A percentile compares a stretch with the other conserved stretches of the same genome.
Conservation (phyloP, 345 rosid species). For the Hypericum perforatum region DNA sequence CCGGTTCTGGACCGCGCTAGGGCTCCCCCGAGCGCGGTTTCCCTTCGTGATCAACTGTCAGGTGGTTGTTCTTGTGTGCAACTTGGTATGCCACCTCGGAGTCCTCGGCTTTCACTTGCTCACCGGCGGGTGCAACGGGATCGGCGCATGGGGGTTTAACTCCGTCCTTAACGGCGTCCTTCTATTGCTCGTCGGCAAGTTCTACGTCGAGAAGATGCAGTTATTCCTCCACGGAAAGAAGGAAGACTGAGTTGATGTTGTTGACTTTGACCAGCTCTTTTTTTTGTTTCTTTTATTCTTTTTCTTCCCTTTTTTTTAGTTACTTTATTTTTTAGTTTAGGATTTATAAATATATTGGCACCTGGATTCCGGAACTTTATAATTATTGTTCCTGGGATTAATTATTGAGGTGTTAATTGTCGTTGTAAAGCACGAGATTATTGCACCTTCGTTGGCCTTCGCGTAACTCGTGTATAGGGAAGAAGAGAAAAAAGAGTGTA, state of each 20-base stretch:
- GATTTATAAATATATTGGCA: no score
- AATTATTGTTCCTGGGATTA: no score
- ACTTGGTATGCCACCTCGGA: conserved; percentile 21
- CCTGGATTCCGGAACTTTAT: no score
- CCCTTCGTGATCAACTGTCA: conserved; percentile 21
- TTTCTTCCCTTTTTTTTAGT: no score
- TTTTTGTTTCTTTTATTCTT: no score
- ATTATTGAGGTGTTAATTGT: no score
- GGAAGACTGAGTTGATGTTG: neutral
- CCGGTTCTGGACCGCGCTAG: conserved; percentile 22
- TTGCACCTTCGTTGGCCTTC: no score
- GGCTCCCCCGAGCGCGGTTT: conserved; percentile 17
- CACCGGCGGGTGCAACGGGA: conserved; percentile 28
- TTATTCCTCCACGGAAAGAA: neutral
- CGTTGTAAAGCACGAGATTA: no score
- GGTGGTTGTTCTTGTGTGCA: conserved; percentile 16
- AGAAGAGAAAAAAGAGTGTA: no score
- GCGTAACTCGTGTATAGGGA: no score
- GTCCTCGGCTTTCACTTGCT: conserved; percentile 21
- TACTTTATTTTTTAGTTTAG: no score
- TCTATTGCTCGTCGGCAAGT: conserved; percentile 16
- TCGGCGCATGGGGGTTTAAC: conserved; percentile 21
- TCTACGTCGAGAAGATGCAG: conserved; percentile 12
- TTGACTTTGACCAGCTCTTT: neutral
- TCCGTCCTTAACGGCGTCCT: conserved; percentile 19